These are phyloP conservation scores for Phytophthora melonis DNA, from an alignment of 352 stramenopile genomes.

Conservation along the genomic window DNA sequence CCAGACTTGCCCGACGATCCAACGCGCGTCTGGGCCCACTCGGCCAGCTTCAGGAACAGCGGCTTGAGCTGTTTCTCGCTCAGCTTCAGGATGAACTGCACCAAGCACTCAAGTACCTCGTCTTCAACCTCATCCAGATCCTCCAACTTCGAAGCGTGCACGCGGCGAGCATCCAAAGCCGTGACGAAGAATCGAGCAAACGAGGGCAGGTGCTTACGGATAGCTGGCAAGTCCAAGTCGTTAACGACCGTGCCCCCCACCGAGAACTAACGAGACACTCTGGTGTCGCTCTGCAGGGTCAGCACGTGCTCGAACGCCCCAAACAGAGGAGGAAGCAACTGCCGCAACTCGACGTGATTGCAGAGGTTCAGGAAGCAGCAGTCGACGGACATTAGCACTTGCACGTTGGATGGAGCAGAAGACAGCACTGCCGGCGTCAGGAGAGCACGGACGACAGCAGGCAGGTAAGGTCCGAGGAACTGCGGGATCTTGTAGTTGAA, in stretches of 20 bases:
- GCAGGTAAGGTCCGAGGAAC: constrained; percentile 84
- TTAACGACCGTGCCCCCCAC: constrained; percentile 75
- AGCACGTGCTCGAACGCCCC: constrained; percentile 76
- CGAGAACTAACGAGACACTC: constrained; percentile 74
- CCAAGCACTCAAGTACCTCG: constrained; percentile 76
- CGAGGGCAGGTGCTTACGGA: constrained; percentile 75
- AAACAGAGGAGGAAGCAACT: constrained; percentile 77
- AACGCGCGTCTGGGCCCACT: constrained; percentile 74
- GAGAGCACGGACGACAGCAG: constrained; percentile 66
- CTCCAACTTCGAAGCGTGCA: constrained; percentile 63
- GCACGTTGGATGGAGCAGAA: constrained; percentile 30
- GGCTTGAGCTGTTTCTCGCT: constrained; percentile 92
- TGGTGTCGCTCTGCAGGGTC: constrained; percentile 53
- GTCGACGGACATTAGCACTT: constrained; percentile 69
- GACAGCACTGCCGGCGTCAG: constrained; percentile 62
- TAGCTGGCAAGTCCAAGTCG: constrained; percentile 51
- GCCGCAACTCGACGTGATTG: constrained; percentile 78
- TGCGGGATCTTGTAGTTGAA: constrained; percentile 88
- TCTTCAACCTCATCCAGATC: constrained; percentile 80
- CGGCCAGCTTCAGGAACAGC: constrained; percentile 85
- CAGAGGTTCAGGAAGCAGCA: constrained; percentile 71
- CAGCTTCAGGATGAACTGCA: constrained; percentile 88
- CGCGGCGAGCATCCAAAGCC: constrained; percentile 74
- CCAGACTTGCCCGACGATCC: constrained; percentile 35
- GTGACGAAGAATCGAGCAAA: constrained; percentile 89